A percentile compares a stretch with the other conserved stretches of the same genome.
phyloP scores from a whole-genome alignment of 2,329 filamentous ascomycete species.

The Cordyceps tenuipes region DNA sequence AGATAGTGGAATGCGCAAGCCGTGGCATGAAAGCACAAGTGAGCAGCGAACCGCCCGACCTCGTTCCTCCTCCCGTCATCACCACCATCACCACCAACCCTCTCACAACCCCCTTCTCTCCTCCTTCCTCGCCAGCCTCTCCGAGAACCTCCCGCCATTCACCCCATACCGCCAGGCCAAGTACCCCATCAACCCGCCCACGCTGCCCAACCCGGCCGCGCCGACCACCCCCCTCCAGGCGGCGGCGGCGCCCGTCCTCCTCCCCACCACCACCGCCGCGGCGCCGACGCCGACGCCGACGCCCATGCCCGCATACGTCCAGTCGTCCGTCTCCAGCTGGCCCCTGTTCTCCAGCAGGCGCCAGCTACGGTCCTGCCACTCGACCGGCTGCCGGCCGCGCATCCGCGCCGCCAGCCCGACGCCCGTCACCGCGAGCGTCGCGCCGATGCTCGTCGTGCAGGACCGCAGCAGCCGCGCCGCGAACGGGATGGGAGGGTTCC shows the following conservation, averaged over 20 bases:
- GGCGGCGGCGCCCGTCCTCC: constrained; percentile 25
- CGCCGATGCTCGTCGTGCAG: constrained; percentile 35
- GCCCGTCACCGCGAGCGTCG: constrained; percentile 36
- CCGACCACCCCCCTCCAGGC: constrained; percentile 35
- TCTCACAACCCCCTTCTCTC: constrained; percentile 12
- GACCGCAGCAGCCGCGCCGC: constrained; percentile 31
- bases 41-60: too few species aligned
- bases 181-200: constrained; percentile 40
- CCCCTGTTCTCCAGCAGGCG: constrained; percentile 48
- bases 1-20: too few species aligned
- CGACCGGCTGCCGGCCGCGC: constrained; percentile 47
- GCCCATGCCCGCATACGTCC: constrained; percentile 37
- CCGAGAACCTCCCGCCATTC: constrained; percentile 32
- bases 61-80: too few species aligned
- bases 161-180: constrained; percentile 42
- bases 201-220: constrained; percentile 38
- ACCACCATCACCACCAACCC: neutral
- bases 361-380: constrained; percentile 59
- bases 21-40: too few species aligned
- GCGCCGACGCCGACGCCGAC: constrained; percentile 22
- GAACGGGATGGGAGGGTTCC: too few species aligned
- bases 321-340: constrained; percentile 50
- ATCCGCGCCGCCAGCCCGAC: constrained; percentile 41
- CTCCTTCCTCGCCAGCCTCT: constrained; percentile 14
- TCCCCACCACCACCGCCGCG: constrained; percentile 23